Evolutionary conservation across 495 filamentous ascomycete genomes (phyloP).

Genomic region (Cercophora samala): DNA sequence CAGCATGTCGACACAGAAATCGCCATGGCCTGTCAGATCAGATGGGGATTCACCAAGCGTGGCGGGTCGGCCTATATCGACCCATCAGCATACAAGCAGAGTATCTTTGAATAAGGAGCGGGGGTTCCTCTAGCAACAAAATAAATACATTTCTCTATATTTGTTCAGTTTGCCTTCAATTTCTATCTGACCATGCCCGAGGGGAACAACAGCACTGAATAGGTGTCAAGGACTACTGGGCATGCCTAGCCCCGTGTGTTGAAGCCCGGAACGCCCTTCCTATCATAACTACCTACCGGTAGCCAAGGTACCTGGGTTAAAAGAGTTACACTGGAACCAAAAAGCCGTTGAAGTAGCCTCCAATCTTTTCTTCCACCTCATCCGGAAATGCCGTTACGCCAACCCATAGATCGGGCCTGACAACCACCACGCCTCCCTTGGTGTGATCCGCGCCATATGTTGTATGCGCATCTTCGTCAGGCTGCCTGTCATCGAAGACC

Average conservation of each 20-base stretch:
- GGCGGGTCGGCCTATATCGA: conserved; percentile 12
- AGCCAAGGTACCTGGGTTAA: no score
- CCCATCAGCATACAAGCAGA: conserved; percentile 7
- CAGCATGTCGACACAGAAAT: conserved; percentile 13
- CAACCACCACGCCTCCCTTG: neutral
- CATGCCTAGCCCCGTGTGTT: no score
- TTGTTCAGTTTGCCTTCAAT: no score
- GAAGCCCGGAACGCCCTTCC: neutral
- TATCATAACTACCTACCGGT: neutral
- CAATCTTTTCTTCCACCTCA: neutral
- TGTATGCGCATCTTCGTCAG: neutral
- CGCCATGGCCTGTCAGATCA: conserved; percentile 12
- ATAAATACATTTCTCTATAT: no score
- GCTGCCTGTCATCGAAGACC: neutral
- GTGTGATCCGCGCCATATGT: neutral
- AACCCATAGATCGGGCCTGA: neutral
- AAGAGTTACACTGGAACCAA: neutral
- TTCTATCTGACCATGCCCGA: no score
- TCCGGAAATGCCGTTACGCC: neutral
- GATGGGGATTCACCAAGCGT: conserved; percentile 14
- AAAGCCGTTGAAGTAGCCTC: neutral
- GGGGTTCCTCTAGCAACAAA: neutral
- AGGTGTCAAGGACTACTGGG: no score
- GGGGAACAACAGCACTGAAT: no score
- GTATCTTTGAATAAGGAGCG: conserved; percentile 10